Conservation (phyloP, 768 basidiomycete species). For the Panellus pusillus region DNA sequence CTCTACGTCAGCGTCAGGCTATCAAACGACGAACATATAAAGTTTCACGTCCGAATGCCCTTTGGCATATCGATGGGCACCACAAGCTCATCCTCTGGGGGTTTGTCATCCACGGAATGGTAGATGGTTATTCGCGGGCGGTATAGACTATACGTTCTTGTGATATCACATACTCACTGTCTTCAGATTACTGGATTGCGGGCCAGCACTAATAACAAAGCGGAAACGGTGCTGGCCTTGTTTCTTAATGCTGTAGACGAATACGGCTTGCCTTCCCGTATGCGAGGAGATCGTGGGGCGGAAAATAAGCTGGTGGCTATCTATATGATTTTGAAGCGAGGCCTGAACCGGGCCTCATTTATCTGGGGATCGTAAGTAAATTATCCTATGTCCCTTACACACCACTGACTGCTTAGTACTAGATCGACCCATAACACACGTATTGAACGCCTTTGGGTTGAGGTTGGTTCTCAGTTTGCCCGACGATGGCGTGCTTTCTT, state of each 20-base stretch:
- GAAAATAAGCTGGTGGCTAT: conserved; percentile 26
- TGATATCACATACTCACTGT: too few relatives aligned
- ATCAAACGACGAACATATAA: conserved; percentile 19
- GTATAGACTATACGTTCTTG: too few relatives aligned
- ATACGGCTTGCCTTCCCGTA: conserved; percentile 14
- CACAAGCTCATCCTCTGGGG: conserved; percentile 29
- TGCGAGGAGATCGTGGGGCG: conserved; percentile 24
- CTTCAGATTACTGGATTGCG: too few relatives aligned
- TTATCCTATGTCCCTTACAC: background rate
- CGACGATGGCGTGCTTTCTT: conserved; percentile 12
- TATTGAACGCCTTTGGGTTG: conserved; percentile 14
- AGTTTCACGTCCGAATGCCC: conserved; percentile 18
- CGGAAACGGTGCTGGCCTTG: too few relatives aligned
- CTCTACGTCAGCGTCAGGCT: conserved; percentile 10
- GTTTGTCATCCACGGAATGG: conserved; percentile 27
- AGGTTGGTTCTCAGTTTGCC: conserved; percentile 14
- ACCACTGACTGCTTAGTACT: background rate
- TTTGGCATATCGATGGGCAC: conserved; percentile 28
- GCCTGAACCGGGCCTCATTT: conserved; percentile 19
- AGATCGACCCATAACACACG: conserved; percentile 6
- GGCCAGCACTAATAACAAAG: too few relatives aligned
- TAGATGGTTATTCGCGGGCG: conserved; percentile 32
- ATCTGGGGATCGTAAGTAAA: conserved; percentile 10
- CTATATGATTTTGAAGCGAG: conserved; percentile 25
- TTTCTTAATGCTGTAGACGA: background rate